Evolutionary conservation across 495 filamentous ascomycete genomes (phyloP), one percentile per base, ranked within the genome.

Genomic region (Friedmanniomyces simplex): DNA sequence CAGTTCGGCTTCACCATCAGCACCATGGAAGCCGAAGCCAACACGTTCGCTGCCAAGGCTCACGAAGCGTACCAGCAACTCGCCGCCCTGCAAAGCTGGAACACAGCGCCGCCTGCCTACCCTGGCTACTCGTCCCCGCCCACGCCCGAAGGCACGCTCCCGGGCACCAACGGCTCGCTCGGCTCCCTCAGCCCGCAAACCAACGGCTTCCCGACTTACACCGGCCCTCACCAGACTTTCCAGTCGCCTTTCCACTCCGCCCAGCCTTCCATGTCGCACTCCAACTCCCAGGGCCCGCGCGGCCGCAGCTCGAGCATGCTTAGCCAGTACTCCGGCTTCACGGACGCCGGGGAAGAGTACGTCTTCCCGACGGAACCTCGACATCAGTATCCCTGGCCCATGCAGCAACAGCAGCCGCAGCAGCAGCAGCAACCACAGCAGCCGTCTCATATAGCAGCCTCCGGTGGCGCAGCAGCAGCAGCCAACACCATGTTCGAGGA

Each of bases 281-380:
- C 39, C 4, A 60, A 57, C 48, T 56, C 21, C 18, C 39, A 48
- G 18, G 63, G 48, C 8, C 65, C 63, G 18, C 52, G 58, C 43
- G 82, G 80, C 22, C 76, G 83, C 32, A 83, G 79, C 11, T 82
- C 79, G 10, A 83, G 80, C 21, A 87, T 86, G 83, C 76, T 85
- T 16, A 83, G 80, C 65, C 76, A 81, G 58, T 71, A 83, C 39
- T 83, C 79, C 22, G 82, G 81, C 45, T 83, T 86, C 65, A 86
- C 83, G 0, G 80, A 84, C 63, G 36, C 60, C 42, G 62, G 61
- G 52, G 67, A 70, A n/a, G 64, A 67, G 18, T 62, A 59, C 59
- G 41, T 43, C 52, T 55, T 60, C 39, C 42, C 51, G 6, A 20
- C 45, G 13, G 34, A 45, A 32, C 55, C 32, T 2, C 51, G 21